Evolutionary conservation across 768 basidiomycete species (phyloP).

Genomic region (Hortiboletus campestris): DNA sequence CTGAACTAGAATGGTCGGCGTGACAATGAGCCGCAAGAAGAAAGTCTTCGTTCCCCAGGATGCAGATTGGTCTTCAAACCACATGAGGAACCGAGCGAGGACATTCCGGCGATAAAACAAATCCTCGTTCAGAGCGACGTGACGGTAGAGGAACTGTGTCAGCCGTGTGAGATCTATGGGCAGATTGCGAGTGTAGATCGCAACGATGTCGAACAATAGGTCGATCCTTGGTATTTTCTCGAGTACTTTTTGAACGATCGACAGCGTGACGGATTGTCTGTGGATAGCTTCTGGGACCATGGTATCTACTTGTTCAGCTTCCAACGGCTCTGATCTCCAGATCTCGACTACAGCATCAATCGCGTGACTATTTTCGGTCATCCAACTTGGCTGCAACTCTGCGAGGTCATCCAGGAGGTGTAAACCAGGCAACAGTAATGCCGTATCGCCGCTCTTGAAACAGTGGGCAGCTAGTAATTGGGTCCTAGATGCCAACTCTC

Average conservation of each 20-base stretch:
- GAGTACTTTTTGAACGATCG: conserved; percentile 74
- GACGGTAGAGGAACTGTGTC: conserved; percentile 82
- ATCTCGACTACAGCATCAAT: conserved; percentile 69
- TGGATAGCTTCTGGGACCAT: conserved; percentile 51
- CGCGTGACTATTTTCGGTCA: conserved; percentile 62
- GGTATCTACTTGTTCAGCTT: conserved; percentile 42
- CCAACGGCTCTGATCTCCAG: conserved; percentile 59
- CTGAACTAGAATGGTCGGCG: conserved; percentile 80
- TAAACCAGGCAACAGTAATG: conserved; percentile 65
- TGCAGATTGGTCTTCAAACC: conserved; percentile 68
- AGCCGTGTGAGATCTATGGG: conserved; percentile 78
- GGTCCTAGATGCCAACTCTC: conserved; percentile 63
- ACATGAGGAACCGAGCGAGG: conserved; percentile 78
- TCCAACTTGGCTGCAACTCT: conserved; percentile 64
- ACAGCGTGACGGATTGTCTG: conserved; percentile 63
- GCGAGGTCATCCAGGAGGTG: conserved; percentile 77
- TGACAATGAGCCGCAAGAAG: conserved; percentile 80
- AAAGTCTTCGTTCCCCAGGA: conserved; percentile 76
- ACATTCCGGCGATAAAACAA: conserved; percentile 75
- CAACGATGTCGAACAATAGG: conserved; percentile 83
- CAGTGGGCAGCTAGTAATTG: conserved; percentile 50
- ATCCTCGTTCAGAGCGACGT: conserved; percentile 74
- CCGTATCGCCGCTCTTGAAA: conserved; percentile 48
- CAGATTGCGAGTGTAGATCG: conserved; percentile 74
- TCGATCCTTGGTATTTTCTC: conserved; percentile 76